A percentile compares a stretch with the other conserved stretches of the same genome.
Conservation (phyloP, 2,329 filamentous ascomycete genomes). For the Curvularia spicifera region DNA sequence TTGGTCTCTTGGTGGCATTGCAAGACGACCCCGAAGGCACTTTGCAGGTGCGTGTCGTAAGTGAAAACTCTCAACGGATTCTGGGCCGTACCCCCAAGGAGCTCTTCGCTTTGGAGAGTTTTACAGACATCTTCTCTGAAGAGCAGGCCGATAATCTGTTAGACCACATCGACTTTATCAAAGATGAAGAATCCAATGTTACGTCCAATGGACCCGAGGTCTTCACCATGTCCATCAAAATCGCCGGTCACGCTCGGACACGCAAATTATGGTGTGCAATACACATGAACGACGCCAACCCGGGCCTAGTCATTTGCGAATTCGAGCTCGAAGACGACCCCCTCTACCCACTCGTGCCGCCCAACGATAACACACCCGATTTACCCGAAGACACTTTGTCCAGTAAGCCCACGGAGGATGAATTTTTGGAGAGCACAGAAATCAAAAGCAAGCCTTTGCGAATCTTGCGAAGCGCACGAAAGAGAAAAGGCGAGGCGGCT, state of each 20-base stretch:
- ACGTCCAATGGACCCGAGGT: slow-evolving; percentile 81
- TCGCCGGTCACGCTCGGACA: slow-evolving; percentile 58
- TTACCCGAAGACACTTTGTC: slow-evolving; percentile 75
- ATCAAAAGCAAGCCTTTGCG: slow-evolving; percentile 78
- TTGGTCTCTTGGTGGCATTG: slow-evolving; percentile 77
- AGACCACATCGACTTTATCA: slow-evolving; percentile 87
- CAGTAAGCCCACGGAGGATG: slow-evolving; percentile 74
- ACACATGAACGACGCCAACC: slow-evolving; percentile 72
- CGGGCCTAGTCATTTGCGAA: slow-evolving; percentile 77
- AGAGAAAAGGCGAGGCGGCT: slow-evolving; percentile 76
- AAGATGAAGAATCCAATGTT: slow-evolving; percentile 80
- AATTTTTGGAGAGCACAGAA: slow-evolving; percentile 76
- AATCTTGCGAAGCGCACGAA: slow-evolving; percentile 75
- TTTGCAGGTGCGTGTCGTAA: slow-evolving; percentile 74
- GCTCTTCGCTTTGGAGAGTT: slow-evolving; percentile 75
- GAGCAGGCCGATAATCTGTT: slow-evolving; percentile 84
- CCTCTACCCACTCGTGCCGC: slow-evolving; percentile 69
- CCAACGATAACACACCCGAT: slow-evolving; percentile 64
- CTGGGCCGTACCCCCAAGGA: slow-evolving; percentile 79
- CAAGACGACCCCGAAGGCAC: slow-evolving; percentile 71
- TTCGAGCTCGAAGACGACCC: slow-evolving; percentile 84
- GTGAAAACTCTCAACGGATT: slow-evolving; percentile 78
- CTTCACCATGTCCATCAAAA: slow-evolving; percentile 77
- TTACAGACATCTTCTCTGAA: slow-evolving; percentile 82
- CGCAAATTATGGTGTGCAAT: slow-evolving; percentile 87